Conservation (phyloP, 345 rosid genomes). For the Rubroshorea leprosula region DNA sequence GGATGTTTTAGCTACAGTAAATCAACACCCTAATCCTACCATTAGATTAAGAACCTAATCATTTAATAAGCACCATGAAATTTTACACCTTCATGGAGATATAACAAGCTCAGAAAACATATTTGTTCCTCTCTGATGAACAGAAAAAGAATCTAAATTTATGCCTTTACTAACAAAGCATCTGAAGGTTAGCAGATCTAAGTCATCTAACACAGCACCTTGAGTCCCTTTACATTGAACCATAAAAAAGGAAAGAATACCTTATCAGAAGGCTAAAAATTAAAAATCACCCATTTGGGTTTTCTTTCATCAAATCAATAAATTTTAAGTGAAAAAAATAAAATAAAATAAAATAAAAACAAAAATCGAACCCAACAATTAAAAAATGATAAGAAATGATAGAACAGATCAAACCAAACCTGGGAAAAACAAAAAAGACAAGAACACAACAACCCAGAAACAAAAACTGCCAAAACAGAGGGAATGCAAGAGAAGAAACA, state of each 20-base stretch:
- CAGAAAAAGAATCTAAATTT: no score
- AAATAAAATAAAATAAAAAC: neutral
- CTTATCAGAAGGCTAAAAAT: neutral
- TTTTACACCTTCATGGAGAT: no score
- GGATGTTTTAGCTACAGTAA: no score
- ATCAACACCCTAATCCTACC: no score
- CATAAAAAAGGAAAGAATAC: neutral
- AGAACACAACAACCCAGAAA: slow-evolving; percentile 23
- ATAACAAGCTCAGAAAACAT: no score
- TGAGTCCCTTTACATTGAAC: neutral
- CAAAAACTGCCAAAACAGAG: slow-evolving; percentile 11
- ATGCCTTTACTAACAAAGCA: neutral
- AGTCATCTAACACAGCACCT: neutral
- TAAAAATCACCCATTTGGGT: neutral
- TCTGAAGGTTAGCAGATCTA: neutral
- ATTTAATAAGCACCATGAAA: no score
- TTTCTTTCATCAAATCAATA: no score
- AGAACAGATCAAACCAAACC: slow-evolving; percentile 12
- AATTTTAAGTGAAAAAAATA: no score
- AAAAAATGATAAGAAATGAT: no score
- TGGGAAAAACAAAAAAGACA: neutral
- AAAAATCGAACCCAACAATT: neutral
- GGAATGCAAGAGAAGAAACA: neutral
- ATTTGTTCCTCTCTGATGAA: no score
- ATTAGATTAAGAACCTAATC: no score